These are phyloP conservation scores for Trichophyton rubrum DNA, from an alignment of 2,329 filamentous ascomycete genomes.

Conservation along the genomic window DNA sequence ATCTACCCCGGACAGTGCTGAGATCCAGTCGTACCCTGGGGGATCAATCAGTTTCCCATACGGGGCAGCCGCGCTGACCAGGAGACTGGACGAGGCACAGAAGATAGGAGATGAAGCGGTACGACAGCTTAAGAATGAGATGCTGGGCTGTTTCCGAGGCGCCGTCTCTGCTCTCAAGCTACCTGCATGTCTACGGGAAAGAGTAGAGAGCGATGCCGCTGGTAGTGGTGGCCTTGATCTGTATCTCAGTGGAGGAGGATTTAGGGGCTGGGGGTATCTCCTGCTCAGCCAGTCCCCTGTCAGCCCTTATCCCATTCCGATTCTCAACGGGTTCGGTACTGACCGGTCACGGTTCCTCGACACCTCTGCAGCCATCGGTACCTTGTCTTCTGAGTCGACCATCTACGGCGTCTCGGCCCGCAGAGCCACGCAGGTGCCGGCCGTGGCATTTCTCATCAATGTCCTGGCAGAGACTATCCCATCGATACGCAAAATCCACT, in stretches of 20 bases:
- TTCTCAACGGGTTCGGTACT: slow-evolving; percentile 67
- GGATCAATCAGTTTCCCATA: slow-evolving; percentile 57
- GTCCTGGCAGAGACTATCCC: slow-evolving; percentile 59
- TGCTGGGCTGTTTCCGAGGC: slow-evolving; percentile 45
- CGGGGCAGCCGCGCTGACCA: slow-evolving; percentile 54
- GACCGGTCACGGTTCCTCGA: slow-evolving; percentile 44
- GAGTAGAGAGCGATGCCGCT: slow-evolving; percentile 23
- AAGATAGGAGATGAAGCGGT: slow-evolving; percentile 36
- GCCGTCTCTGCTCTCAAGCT: slow-evolving; percentile 49
- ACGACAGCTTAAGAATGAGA: slow-evolving; percentile 40
- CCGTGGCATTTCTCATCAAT: slow-evolving; percentile 68
- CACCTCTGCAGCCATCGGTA: slow-evolving; percentile 35
- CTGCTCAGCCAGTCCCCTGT: slow-evolving; percentile 66
- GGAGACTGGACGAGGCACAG: slow-evolving; percentile 38
- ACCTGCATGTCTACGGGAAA: slow-evolving; percentile 40
- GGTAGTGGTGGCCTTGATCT: slow-evolving; percentile 47
- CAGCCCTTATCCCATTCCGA: slow-evolving; percentile 68
- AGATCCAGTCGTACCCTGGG: slow-evolving; percentile 39
- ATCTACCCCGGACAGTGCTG: slow-evolving; percentile 31
- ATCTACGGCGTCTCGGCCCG: slow-evolving; percentile 67
- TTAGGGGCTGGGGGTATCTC: slow-evolving; percentile 81
- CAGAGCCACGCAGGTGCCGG: slow-evolving; percentile 67
- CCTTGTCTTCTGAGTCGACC: slow-evolving; percentile 24
- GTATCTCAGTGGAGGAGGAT: slow-evolving; percentile 81
- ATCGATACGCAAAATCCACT: slow-evolving; percentile 59